phyloP scores from a whole-genome alignment of 257 asterid genomes.

The Solanum megistacrolobum region DNA sequence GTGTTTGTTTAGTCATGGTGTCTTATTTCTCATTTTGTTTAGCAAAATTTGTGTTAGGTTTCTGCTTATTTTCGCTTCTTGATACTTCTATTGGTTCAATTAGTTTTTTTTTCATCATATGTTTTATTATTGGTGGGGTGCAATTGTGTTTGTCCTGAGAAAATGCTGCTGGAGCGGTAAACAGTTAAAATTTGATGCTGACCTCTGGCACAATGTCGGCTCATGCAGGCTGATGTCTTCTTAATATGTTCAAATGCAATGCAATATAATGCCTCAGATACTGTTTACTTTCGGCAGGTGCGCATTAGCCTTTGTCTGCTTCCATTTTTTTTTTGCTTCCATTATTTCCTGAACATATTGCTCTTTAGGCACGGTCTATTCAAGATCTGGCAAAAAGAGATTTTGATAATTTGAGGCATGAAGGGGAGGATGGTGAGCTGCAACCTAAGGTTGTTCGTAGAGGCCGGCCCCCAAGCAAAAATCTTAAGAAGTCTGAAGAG shows the following conservation, averaged over 20 bases:
- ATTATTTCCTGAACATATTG: conserved; percentile 1
- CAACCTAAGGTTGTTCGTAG: conserved; percentile 89
- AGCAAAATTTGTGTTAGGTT: neutral
- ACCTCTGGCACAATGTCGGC: neutral
- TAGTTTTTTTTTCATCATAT: neutral
- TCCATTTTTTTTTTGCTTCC: neutral
- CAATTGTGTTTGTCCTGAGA: neutral
- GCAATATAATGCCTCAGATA: conserved; percentile 78
- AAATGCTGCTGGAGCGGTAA: neutral
- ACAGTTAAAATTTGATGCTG: neutral
- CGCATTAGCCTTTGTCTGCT: neutral
- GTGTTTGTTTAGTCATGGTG: neutral
- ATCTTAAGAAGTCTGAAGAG: conserved; percentile 36
- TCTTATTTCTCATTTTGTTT: neutral
- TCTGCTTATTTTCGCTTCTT: neutral
- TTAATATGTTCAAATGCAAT: conserved; percentile 91
- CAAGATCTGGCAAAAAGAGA: conserved; percentile 80
- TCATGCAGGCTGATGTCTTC: conserved; percentile 71
- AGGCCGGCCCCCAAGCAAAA: conserved; percentile 83
- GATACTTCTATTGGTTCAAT: neutral
- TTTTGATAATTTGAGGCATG: conserved; percentile 71
- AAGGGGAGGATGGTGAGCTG: conserved; percentile 86
- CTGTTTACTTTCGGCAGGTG: conserved; percentile 92
- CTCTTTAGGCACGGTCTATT: conserved; percentile 69
- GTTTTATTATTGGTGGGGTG: neutral